These are phyloP conservation scores for Termitomyces titanicus DNA, from an alignment of 768 basidiomycete species.

Conservation along the genomic window DNA sequence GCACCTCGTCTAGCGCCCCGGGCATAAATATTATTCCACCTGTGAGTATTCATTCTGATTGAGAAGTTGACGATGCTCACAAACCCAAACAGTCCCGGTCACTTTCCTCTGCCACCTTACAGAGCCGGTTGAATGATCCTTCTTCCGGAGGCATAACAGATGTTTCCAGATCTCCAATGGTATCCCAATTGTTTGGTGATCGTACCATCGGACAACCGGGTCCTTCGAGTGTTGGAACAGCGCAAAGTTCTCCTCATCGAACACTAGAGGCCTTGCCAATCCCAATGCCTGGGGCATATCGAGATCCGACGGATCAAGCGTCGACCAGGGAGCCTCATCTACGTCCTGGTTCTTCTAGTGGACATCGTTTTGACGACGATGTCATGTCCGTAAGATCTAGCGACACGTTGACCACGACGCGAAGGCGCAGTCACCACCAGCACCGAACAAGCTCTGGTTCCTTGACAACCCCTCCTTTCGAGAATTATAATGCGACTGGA, in stretches of 20 bases:
- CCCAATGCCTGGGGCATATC: constrained; percentile 14
- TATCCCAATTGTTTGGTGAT: background rate
- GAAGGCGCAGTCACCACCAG: background rate
- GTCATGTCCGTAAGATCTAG: constrained; percentile 7
- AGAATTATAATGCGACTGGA: background rate
- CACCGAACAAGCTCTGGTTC: constrained; percentile 1
- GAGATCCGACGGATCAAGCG: background rate
- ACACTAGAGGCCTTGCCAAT: constrained; percentile 5
- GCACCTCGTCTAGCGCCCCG: constrained; percentile 23
- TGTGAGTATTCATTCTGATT: constrained; percentile 24
- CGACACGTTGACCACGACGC: constrained; percentile 13
- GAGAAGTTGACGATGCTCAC: background rate
- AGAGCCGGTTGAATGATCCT: background rate
- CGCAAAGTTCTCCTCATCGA: background rate
- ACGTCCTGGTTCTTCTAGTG: constrained; percentile 6
- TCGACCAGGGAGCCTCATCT: constrained; percentile 1
- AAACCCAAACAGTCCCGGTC: constrained; percentile 9
- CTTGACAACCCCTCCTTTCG: background rate
- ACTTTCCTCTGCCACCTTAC: constrained; percentile 1
- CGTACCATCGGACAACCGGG: background rate
- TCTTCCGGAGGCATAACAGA: background rate
- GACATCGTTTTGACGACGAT: constrained; percentile 11
- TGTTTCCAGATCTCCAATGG: background rate
- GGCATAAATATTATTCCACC: constrained; percentile 35
- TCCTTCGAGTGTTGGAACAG: background rate